Percentiles rank a stretch among this genome's conserved stretches.
Conservation (phyloP, 805 yeast species). For the Candida awuae region DNA sequence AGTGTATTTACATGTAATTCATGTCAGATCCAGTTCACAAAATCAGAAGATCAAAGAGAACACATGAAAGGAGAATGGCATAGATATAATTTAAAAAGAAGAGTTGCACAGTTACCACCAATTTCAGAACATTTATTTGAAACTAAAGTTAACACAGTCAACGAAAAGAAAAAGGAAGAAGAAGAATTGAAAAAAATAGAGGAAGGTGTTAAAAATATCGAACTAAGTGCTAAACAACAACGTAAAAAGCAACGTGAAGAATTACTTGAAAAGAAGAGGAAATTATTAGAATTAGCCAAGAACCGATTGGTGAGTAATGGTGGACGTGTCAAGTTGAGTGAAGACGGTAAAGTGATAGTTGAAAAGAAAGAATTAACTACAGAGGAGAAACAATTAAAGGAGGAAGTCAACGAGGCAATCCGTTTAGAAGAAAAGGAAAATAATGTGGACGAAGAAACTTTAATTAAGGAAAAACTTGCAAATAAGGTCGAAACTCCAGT, state of each 20-base stretch:
- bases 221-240: conserved; percentile 32
- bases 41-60: conserved; percentile 75
- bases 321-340: conserved; percentile 17
- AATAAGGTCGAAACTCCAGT: conserved; percentile 41
- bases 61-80: conserved; percentile 99
- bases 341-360: conserved; percentile 21
- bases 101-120: conserved; percentile 78
- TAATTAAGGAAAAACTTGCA: conserved; percentile 37
- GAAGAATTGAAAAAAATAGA: conserved; percentile 7
- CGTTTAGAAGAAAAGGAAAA: conserved; percentile 14
- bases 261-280: conserved; percentile 39
- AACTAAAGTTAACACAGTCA: conserved; percentile 20
- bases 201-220: conserved; percentile 11
- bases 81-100: conserved; percentile 85
- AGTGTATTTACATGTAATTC: conserved; percentile 67
- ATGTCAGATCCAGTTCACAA: conserved; percentile 72
- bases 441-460: conserved; percentile 31
- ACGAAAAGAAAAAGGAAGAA: conserved; percentile 21
- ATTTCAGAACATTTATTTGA: conserved; percentile 32
- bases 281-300: conserved; percentile 41
- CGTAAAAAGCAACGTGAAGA: conserved; percentile 45
- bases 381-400: conserved; percentile 15
- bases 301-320: conserved; percentile 32
- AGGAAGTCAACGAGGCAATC: conserved; percentile 16
- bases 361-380: conserved; percentile 12